Evolutionary conservation across 768 basidiomycete genomes (phyloP).

Genomic region (Lactifluus pinguis): DNA sequence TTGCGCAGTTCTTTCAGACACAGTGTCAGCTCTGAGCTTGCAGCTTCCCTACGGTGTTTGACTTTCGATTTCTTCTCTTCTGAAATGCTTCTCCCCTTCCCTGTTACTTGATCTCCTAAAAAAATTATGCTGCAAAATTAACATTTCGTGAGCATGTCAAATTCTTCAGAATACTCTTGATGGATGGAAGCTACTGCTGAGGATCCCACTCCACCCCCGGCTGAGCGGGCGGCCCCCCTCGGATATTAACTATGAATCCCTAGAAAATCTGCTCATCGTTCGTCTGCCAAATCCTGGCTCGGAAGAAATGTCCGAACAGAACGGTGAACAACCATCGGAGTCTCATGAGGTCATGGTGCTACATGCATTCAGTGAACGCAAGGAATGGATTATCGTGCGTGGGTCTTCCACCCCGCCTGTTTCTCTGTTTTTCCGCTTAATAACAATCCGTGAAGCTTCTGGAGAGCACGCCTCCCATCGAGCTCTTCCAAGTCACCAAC

Average conservation of each 20-base stretch:
- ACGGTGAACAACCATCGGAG: constrained; percentile 62
- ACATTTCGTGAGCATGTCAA: neutral
- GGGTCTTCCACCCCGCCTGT: constrained; percentile 4
- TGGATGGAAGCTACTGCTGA: constrained; percentile 4
- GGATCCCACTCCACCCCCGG: neutral
- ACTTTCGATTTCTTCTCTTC: neutral
- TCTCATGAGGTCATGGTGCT: constrained; percentile 78
- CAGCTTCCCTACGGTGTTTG: neutral
- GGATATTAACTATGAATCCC: constrained; percentile 1
- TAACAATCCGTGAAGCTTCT: constrained; percentile 44
- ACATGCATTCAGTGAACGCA: constrained; percentile 77
- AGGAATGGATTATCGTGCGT: constrained; percentile 77
- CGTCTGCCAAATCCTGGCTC: neutral
- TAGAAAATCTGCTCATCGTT: neutral
- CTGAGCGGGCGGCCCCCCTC: constrained; percentile 17
- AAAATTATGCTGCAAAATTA: neutral
- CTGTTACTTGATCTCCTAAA: neutral
- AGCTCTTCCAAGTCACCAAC: constrained; percentile 69
- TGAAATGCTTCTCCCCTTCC: constrained; percentile 3
- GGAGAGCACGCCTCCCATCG: constrained; percentile 66
- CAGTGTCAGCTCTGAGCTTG: no score
- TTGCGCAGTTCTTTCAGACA: no score
- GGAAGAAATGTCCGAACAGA: constrained; percentile 5
- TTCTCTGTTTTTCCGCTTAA: neutral
- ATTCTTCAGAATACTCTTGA: constrained; percentile 4